Base-by-base conservation (phyloP, 2,329 filamentous ascomycete species). In the Microcera coccophila region DNA sequence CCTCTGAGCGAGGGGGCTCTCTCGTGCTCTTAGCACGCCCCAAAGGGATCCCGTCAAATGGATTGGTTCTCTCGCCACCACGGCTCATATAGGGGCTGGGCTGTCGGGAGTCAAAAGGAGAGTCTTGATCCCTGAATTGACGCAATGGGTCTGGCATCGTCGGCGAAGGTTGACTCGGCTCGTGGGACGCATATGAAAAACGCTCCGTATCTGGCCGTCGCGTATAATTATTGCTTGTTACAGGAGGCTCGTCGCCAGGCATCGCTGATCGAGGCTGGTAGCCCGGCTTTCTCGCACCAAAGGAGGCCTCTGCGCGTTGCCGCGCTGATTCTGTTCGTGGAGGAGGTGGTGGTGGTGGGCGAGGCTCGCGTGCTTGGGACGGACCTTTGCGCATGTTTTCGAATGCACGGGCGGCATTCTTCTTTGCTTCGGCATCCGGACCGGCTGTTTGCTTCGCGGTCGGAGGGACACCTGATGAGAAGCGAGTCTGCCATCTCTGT, bases 61-160 rank as follows among this genome's bases (percentile, higher is more conserved):
- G 72, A 35, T 79, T 74, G 4, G 76, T 74, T 62, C 75, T 82
- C 58, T 83, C 80, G 24, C 79, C 78, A 11, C 75, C 70, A 22
- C 74, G 70, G 2, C 68, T 72, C 32, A 71, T 68, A 54, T 82
- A 83, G 0, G 79, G 78, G 5, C 75, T 77, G 51, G 76, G 77
- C 41, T 78, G 69, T n/a, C 78, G 70, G n/a, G 62, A 59, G 45
- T 81, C 75, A 32, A 65, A 43, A 33, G 65, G 66, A 1, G 61
- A 61, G 4, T 73, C 69, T 29, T 47, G 49, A 2, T 66, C 60
- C 53, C 68, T 67, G 44, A 78, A 76, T 38, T 71, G 65, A 17
- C 66, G 69, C 32, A 78, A 55, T 2, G 73, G 74, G 47, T 80
- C 73, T n/a, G 65, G 62, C 49, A 66, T 62, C 11, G 61, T 59